Evolutionary conservation across 148 eudicot species (phyloP).

Genomic region (Rhododendron vialii): DNA sequence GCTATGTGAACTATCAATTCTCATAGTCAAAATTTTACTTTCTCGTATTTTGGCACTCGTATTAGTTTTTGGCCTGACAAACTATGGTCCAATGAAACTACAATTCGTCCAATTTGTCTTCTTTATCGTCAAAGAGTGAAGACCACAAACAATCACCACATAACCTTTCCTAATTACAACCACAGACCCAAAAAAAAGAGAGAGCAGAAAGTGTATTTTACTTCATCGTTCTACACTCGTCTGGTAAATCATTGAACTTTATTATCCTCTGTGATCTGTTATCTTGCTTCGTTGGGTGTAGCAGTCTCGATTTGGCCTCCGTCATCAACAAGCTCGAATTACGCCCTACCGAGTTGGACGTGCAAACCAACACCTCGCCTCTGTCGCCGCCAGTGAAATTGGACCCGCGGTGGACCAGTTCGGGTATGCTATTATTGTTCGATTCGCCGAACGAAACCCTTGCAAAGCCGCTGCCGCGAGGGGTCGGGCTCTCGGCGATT

Average conservation of each 20-base stretch:
- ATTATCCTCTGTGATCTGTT: conserved; percentile 33
- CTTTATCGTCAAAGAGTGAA: too few species aligned
- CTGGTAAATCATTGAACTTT: conserved; percentile 71
- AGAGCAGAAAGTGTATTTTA: conserved; percentile 37
- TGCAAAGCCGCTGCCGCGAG: not conserved
- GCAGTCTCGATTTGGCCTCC: conserved; percentile 67
- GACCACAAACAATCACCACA: too few species aligned
- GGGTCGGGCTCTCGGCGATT: conserved; percentile 34
- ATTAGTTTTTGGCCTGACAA: too few species aligned
- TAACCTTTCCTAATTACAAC: too few species aligned
- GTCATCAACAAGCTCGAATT: conserved; percentile 38
- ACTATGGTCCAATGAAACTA: too few species aligned
- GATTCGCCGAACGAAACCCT: conserved; percentile 47
- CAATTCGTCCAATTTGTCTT: too few species aligned
- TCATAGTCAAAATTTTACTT: too few species aligned
- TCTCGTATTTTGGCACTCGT: too few species aligned
- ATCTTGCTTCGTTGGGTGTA: conserved; percentile 61
- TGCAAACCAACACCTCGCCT: conserved; percentile 59
- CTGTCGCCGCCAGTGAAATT: too few species aligned
- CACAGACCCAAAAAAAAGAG: too few species aligned
- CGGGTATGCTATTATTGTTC: not conserved
- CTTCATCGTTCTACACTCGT: conserved; percentile 56
- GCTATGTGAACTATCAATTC: too few species aligned
- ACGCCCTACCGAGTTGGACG: conserved; percentile 47
- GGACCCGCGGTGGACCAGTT: not conserved